Percentiles rank a stretch among this genome's conserved stretches.
phyloP scores from a whole-genome alignment of 1,284 basidiomycete genomes.

The Sanguinoderma infundibulare region DNA sequence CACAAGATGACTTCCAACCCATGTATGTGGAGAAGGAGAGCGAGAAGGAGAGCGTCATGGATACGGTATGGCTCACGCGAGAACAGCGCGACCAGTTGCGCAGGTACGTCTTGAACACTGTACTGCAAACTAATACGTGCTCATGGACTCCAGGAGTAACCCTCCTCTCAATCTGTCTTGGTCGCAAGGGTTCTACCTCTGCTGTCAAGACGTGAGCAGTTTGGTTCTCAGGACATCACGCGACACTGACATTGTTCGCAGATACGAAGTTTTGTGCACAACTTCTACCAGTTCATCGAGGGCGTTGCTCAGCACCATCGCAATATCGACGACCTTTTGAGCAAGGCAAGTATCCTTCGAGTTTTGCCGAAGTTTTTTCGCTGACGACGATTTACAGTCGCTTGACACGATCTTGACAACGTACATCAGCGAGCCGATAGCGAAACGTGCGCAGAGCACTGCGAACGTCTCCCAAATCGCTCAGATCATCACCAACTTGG shows the following conservation, averaged over 20 bases:
- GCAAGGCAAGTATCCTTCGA: slow-evolving; percentile 62
- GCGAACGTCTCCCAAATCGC: slow-evolving; percentile 92
- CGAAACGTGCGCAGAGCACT: slow-evolving; percentile 70
- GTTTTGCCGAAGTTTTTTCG: background rate
- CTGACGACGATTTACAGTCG: slow-evolving; percentile 55
- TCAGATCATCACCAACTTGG: slow-evolving; percentile 92
- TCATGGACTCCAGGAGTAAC: slow-evolving; percentile 52
- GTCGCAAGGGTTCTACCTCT: slow-evolving; percentile 94
- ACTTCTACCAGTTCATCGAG: slow-evolving; percentile 97
- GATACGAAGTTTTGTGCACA: slow-evolving; percentile 93
- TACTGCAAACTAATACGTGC: background rate
- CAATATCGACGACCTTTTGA: slow-evolving; percentile 91
- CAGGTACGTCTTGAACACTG: slow-evolving; percentile 45
- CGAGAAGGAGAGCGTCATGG: slow-evolving; percentile 81
- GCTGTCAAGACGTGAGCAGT: slow-evolving; percentile 84
- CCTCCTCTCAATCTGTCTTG: slow-evolving; percentile 88
- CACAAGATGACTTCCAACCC: slow-evolving; percentile 89
- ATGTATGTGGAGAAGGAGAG: slow-evolving; percentile 82
- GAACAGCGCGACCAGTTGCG: slow-evolving; percentile 67
- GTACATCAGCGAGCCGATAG: slow-evolving; percentile 83
- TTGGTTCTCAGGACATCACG: background rate
- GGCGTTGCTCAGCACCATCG: slow-evolving; percentile 91
- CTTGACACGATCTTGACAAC: slow-evolving; percentile 86
- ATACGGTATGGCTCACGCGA: slow-evolving; percentile 85
- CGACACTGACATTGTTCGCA: slow-evolving; percentile 33